These are phyloP conservation scores for Rhodofomes roseus DNA, from an alignment of 1,284 basidiomycete genomes.

Conservation along the genomic window DNA sequence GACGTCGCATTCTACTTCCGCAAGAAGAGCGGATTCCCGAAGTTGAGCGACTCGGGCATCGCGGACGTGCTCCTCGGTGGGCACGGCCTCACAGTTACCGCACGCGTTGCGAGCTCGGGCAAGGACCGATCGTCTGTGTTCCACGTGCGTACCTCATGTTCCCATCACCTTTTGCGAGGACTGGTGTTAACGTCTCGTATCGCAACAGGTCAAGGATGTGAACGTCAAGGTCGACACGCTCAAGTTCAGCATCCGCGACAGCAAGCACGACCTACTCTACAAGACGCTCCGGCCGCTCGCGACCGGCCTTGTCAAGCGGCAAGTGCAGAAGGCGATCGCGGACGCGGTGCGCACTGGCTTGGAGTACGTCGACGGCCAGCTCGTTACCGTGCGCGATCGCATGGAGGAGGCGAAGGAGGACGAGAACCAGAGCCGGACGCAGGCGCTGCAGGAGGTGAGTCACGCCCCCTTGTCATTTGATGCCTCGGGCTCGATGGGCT, in stretches of 20 bases:
- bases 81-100: conserved; percentile 63
- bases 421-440: conserved; percentile 46
- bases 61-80: conserved; percentile 91
- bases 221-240: conserved; percentile 81
- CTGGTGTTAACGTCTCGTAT: background rate
- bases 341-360: conserved; percentile 78
- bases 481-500: background rate
- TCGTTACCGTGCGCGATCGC: conserved; percentile 74
- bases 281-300: conserved; percentile 78
- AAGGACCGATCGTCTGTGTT: conserved; percentile 72
- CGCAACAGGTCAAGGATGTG: conserved; percentile 62
- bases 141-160: conserved; percentile 13
- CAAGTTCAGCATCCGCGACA: conserved; percentile 89
- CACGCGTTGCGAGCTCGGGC: conserved; percentile 61
- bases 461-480: conserved; percentile 8
- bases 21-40: conserved; percentile 76
- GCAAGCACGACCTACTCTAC: conserved; percentile 90
- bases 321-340: conserved; percentile 82
- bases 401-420: conserved; percentile 66
- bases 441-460: conserved; percentile 66
- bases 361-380: conserved; percentile 84
- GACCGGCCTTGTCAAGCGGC: conserved; percentile 83
- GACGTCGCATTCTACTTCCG: conserved; percentile 89
- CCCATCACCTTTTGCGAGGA: background rate
- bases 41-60: conserved; percentile 85